These are phyloP conservation scores for Alloascoidea africana DNA, from an alignment of 805 yeast species.

Conservation along the genomic window DNA sequence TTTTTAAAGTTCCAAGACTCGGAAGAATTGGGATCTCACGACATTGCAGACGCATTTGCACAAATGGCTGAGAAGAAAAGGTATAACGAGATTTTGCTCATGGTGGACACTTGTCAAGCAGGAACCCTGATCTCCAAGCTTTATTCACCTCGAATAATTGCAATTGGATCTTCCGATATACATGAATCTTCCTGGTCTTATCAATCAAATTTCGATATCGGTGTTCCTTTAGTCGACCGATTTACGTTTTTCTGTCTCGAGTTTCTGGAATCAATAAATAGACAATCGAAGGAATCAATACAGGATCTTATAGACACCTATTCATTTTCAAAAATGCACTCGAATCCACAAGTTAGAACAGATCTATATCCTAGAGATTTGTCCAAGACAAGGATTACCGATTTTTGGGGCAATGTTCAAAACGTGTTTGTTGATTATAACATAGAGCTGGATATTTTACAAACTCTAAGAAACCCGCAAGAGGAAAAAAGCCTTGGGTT, in stretches of 20 bases:
- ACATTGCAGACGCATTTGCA: constrained; percentile 91
- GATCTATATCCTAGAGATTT: constrained; percentile 60
- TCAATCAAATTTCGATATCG: constrained; percentile 87
- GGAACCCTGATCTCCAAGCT: constrained; percentile 91
- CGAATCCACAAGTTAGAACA: constrained; percentile 83
- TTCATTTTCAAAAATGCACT: constrained; percentile 73
- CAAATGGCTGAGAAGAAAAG: constrained; percentile 95
- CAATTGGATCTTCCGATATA: constrained; percentile 80
- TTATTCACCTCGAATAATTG: constrained; percentile 81
- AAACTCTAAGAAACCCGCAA: no score
- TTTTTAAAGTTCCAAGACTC: constrained; percentile 96
- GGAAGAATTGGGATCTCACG: constrained; percentile 90
- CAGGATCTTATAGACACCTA: constrained; percentile 77
- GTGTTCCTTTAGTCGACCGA: constrained; percentile 94
- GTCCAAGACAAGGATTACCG: constrained; percentile 64
- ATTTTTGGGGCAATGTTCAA: constrained; percentile 89
- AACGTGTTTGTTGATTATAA: constrained; percentile 55
- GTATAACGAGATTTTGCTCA: constrained; percentile 88
- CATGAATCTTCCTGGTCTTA: constrained; percentile 92
- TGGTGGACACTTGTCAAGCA: constrained; percentile 98
- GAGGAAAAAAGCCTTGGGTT: no score
- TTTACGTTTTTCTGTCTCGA: constrained; percentile 87
- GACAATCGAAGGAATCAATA: constrained; percentile 53
- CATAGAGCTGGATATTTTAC: constrained; percentile 33
- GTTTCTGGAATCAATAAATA: constrained; percentile 77